A percentile compares a stretch with the other conserved stretches of the same genome.
Evolutionary conservation across 2,329 filamentous ascomycete species (phyloP).

Genomic region (Trichoderma breve): DNA sequence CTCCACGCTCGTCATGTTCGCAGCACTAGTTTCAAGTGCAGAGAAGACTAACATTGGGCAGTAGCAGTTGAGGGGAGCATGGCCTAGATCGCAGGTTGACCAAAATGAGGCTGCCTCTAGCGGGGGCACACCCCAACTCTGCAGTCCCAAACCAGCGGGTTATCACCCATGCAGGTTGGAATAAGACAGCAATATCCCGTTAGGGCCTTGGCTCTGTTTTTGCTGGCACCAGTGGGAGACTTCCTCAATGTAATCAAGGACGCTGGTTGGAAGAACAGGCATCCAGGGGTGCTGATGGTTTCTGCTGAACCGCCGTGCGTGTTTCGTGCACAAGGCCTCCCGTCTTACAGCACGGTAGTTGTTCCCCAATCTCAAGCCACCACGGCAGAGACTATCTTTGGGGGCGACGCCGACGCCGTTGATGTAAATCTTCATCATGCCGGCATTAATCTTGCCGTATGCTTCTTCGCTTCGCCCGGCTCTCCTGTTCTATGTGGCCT

Average conservation of each 20-base stretch:
- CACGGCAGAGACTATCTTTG: neutral
- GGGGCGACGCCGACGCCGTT: neutral
- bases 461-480: neutral
- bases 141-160: neutral
- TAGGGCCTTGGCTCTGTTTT: neutral
- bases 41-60: neutral
- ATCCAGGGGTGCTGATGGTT: neutral
- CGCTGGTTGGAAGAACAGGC: neutral
- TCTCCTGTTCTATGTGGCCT: neutral
- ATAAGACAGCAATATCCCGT: neutral
- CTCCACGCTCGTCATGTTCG: neutral
- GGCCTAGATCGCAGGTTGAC: neutral
- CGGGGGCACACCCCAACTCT: neutral
- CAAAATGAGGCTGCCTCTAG: neutral
- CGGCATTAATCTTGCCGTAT: neutral
- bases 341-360: neutral
- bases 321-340: neutral
- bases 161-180: neutral
- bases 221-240: constrained; percentile 11
- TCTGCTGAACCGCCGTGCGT: neutral
- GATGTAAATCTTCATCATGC: neutral
- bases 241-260: neutral
- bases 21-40: neutral
- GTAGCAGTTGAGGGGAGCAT: neutral
- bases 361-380: neutral